Evolutionary conservation across 768 basidiomycete genomes (phyloP).

Genomic region (Suillus brevipes): DNA sequence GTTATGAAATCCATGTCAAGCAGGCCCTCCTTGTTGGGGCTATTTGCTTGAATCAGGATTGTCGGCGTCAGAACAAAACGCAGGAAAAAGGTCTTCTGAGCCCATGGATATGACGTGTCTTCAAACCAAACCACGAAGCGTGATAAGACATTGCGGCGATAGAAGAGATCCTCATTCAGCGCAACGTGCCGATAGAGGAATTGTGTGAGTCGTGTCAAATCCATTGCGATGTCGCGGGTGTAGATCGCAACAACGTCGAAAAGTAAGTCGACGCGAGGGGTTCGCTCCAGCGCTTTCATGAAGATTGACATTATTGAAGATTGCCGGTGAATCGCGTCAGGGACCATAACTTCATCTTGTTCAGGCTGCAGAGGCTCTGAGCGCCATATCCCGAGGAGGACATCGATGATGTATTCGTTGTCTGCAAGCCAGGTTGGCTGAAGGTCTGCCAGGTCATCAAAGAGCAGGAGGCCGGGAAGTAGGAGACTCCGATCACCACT

Average conservation of each 20-base stretch:
- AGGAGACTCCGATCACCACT: slow-evolving; percentile 51
- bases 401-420: slow-evolving; percentile 65
- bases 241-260: slow-evolving; percentile 86
- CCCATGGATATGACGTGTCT: slow-evolving; percentile 58
- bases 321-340: slow-evolving; percentile 59
- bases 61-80: slow-evolving; percentile 88
- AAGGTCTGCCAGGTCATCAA: slow-evolving; percentile 71
- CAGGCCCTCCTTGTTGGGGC: slow-evolving; percentile 54
- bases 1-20: slow-evolving; percentile 71
- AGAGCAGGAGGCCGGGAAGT: slow-evolving; percentile 71
- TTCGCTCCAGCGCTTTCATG: slow-evolving; percentile 63
- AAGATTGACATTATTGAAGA: slow-evolving; percentile 76
- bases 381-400: slow-evolving; percentile 73
- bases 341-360: slow-evolving; percentile 41
- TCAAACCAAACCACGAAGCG: slow-evolving; percentile 88
- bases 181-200: slow-evolving; percentile 90
- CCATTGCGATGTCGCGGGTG: slow-evolving; percentile 78
- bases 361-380: slow-evolving; percentile 47
- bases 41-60: slow-evolving; percentile 73
- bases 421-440: slow-evolving; percentile 72
- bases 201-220: slow-evolving; percentile 72
- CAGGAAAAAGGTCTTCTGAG: slow-evolving; percentile 77
- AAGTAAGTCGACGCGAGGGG: slow-evolving; percentile 80
- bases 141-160: slow-evolving; percentile 79
- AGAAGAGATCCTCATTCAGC: slow-evolving; percentile 61